Evolutionary conservation across 495 filamentous ascomycete species (phyloP), one percentile per base, ranked within the genome.

Genomic region (Pyrenopolyporus hunteri): DNA sequence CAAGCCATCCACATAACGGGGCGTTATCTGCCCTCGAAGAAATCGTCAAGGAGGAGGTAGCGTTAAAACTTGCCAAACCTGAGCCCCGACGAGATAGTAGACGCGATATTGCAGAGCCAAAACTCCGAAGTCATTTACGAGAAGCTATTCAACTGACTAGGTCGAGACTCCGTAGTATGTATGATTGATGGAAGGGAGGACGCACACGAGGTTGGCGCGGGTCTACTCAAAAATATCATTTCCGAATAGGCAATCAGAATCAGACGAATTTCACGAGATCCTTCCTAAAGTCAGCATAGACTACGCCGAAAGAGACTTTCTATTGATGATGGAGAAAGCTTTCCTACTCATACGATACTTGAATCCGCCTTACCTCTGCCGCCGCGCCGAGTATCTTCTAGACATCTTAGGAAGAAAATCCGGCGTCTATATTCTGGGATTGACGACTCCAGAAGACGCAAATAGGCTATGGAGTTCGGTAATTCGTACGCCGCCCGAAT

Each of bases 331-430:
- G n/a, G n/a, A n/a, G n/a, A n/a, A n/a, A n/a, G n/a, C 48, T 9
- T 57, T 22, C 13, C 4, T 11, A 22, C 50, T 49, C 35, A 32
- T 49, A n/a, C 17, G 42, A 1, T 16, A 33, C 9, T 22, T 49
- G 6, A 58, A 42, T 25, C 55, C 55, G 2, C 44, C 45, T 13
- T 58, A 42, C 17, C 45, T 58, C 10, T 58, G 44, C 3, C 8
- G 4, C 5, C 55, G 55, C 8, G 55, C 36, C 26, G 53, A 57
- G 13, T 4, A 40, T 4, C 22, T 20, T 16, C 3, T 40, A 16
- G n/a, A n/a, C n/a, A n/a, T 4, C 1, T 23, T 22, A 6, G 37
- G 3, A 9, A n/a, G n/a, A n/a, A n/a, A n/a, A n/a, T n/a, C n/a
- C n/a, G n/a, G n/a, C n/a, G n/a, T n/a, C n/a, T n/a, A n/a, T n/a